Percentiles rank a stretch among this genome's conserved stretches.
Evolutionary conservation across 345 rosid genomes (phyloP).

Genomic region (Rubroshorea leprosula): DNA sequence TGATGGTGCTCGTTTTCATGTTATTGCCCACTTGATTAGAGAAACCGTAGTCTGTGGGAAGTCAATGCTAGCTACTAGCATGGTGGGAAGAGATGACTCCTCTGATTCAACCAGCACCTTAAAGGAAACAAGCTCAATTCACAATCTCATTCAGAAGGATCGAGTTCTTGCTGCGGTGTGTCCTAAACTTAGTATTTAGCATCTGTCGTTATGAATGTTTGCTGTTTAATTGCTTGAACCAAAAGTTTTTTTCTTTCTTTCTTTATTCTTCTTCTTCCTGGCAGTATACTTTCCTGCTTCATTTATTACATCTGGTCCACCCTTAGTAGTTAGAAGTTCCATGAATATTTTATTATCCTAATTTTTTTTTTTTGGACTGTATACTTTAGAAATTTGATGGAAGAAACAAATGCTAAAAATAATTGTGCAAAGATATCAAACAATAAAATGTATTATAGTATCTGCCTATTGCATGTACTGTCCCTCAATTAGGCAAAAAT

Average conservation of each 20-base stretch:
- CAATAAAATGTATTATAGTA: not conserved
- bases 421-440: not conserved
- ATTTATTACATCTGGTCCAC: too few species aligned
- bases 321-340: too few species aligned
- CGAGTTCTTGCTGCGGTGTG: slow-evolving; percentile 75
- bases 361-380: not conserved
- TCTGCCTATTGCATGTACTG: not conserved
- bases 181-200: slow-evolving; percentile 11
- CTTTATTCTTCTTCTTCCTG: not conserved
- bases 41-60: slow-evolving; percentile 84
- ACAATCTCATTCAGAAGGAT: slow-evolving; percentile 82
- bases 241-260: not conserved
- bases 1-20: slow-evolving; percentile 91
- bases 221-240: slow-evolving; percentile 3
- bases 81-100: slow-evolving; percentile 65
- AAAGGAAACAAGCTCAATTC: slow-evolving; percentile 60
- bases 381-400: not conserved
- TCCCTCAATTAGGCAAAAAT: not conserved
- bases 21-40: slow-evolving; percentile 79
- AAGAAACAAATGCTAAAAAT: not conserved
- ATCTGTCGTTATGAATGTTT: not conserved
- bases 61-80: slow-evolving; percentile 68
- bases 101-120: slow-evolving; percentile 52
- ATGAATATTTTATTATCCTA: slow-evolving; percentile 1
- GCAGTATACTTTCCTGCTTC: slow-evolving; percentile 1